phyloP scores from a whole-genome alignment of 495 filamentous ascomycete species.

The Astrothelium macrocarpum region DNA sequence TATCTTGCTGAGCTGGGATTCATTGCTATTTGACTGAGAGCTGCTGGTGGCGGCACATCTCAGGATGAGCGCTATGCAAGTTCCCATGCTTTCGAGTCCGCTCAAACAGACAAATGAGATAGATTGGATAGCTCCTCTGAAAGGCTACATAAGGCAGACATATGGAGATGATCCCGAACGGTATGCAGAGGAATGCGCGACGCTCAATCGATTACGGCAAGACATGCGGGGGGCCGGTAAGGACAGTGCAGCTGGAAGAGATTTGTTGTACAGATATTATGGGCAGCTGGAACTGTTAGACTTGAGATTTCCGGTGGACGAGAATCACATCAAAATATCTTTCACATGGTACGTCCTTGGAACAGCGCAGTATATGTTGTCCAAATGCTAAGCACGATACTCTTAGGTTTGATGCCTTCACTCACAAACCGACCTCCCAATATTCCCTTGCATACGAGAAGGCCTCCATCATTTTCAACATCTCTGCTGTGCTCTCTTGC shows the following conservation, averaged over 20 bases:
- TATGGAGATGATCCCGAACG: constrained; percentile 95
- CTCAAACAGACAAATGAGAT: constrained; percentile 99
- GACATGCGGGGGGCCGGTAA: constrained; percentile 97
- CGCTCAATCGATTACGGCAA: constrained; percentile 92
- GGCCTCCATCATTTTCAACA: constrained; percentile 99
- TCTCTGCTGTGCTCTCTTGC: constrained; percentile 91
- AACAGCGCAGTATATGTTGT: constrained; percentile 23
- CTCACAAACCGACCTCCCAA: constrained; percentile 88
- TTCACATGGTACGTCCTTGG: constrained; percentile 73
- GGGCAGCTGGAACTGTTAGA: constrained; percentile 92
- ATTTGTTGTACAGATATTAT: constrained; percentile 94
- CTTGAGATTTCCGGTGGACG: constrained; percentile 90
- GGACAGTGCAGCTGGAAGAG: constrained; percentile 88
- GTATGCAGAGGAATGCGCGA: constrained; percentile 88
- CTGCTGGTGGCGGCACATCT: constrained; percentile 1
- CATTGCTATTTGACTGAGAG: background rate
- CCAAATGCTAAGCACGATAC: constrained; percentile 8
- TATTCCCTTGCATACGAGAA: constrained; percentile 97
- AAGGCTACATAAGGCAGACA: constrained; percentile 82
- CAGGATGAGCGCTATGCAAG: constrained; percentile 40
- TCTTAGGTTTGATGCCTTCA: constrained; percentile 92
- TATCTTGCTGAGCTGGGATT: background rate
- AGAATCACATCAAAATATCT: constrained; percentile 96
- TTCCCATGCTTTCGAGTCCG: constrained; percentile 87
- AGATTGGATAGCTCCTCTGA: constrained; percentile 91